Base-by-base conservation (phyloP, 257 asterid species). In the Jacaranda copaia region DNA sequence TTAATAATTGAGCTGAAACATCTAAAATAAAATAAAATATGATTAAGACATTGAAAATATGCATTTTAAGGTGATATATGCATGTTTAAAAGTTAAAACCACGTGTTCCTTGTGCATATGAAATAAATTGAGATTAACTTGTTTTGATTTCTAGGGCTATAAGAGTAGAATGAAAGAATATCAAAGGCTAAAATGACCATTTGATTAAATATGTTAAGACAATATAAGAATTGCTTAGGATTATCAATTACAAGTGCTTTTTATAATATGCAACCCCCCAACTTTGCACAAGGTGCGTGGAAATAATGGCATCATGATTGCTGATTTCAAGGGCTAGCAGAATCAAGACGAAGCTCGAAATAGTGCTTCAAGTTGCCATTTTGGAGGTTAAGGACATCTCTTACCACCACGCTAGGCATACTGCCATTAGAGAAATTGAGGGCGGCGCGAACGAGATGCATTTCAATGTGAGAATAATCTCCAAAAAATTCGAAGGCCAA, bases 341-440 rank as follows among this genome's bases (percentile, higher is more conserved):
- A 67, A 91, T 94, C 73, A 92, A 88, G 84, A 61, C 89, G 74
- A 92, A 78, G 88, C 94, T 94, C 63, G 92, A 88, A 76, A 80
- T 91, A 68, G 93, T 93, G 80, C 89, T 94, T 53, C 90, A 87
- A 69, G 87, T 93, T 12, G 85, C 83, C 83, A 49, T 83, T 14
- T 73, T 95, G 75, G 96, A 92, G 80, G 89, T 92, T 1, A 97
- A 95, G 77, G 99, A 95, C 85, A 96, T 95, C 8, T 95, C 99
- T 35, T 77, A 91, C 82, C 96, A 91, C 86, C 99, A 95, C 63
- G 98, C 97, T 38, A 98, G 97, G 18, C 99, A 94, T 88, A 93
- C 89, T 64, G 98, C 96, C 68, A 89, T 95, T 20, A 85, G 81
- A 77, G 87, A 62, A 18, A 82, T 81, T 67, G 87, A 84, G 4